Conservation (phyloP, 495 filamentous ascomycete genomes). For the Immersiella caudata region DNA sequence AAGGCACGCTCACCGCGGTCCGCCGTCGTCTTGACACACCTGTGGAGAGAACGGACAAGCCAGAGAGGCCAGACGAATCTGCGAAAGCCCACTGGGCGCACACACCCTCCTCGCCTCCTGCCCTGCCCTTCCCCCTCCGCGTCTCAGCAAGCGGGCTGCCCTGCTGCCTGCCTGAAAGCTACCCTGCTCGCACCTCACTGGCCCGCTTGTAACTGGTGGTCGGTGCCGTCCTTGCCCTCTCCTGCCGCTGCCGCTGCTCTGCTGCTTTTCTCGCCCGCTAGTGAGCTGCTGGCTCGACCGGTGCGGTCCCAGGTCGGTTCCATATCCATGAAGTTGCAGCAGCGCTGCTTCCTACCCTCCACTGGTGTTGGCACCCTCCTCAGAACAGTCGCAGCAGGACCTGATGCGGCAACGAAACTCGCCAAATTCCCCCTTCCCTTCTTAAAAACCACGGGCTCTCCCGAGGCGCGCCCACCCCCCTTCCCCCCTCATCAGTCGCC, state of each 20-base stretch:
- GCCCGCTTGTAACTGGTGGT: constrained; percentile 7
- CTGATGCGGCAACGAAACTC: constrained; percentile 1
- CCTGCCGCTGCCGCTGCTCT: constrained; percentile 2
- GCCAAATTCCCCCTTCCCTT: constrained; percentile 10
- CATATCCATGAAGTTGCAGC: background rate
- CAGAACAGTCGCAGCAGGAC: background rate
- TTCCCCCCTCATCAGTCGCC: constrained; percentile 16
- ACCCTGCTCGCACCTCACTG: constrained; percentile 4
- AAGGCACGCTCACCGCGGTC: constrained; percentile 6
- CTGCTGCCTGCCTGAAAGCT: constrained; percentile 5
- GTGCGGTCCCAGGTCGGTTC: background rate
- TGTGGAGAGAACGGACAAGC: background rate
- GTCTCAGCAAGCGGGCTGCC: background rate
- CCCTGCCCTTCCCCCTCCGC: constrained; percentile 1
- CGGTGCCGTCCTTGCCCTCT: constrained; percentile 1
- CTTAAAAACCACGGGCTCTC: constrained; percentile 24
- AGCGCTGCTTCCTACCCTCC: background rate
- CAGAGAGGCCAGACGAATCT: background rate
- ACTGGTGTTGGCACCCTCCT: constrained; percentile 12
- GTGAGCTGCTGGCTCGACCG: background rate
- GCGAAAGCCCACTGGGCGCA: background rate
- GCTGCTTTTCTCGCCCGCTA: background rate
- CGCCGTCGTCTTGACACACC: background rate
- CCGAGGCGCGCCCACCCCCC: constrained; percentile 20
- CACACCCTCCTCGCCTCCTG: background rate